Percentiles rank a stretch among this genome's conserved stretches.
phyloP scores from a whole-genome alignment of 2,329 filamentous ascomycete species.

The Microdochium trichocladiopsis region DNA sequence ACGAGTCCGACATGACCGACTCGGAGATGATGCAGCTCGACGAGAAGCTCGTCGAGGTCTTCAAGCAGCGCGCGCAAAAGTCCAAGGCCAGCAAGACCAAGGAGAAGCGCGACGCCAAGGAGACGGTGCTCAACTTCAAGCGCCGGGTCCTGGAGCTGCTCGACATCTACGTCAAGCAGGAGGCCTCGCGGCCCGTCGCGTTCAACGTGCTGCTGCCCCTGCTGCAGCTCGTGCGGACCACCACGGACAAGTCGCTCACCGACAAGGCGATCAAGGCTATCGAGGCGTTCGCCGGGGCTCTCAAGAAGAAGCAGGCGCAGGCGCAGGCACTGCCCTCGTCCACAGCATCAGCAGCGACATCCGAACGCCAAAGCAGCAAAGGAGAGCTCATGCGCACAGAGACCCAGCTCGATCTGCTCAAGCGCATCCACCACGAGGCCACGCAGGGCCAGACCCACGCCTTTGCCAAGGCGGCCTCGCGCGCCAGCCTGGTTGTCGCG shows the following conservation, averaged over 20 bases:
- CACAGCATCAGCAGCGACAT: constrained; percentile 25
- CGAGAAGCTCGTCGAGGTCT: constrained; percentile 74
- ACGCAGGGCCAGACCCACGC: constrained; percentile 56
- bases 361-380: not conserved
- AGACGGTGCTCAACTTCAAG: constrained; percentile 91
- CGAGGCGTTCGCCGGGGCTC: constrained; percentile 60
- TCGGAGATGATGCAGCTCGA: constrained; percentile 92
- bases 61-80: constrained; percentile 66
- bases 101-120: constrained; percentile 79
- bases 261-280: constrained; percentile 69
- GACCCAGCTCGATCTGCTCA: constrained; percentile 49
- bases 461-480: constrained; percentile 70
- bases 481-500: constrained; percentile 60
- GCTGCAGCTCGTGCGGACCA: constrained; percentile 69
- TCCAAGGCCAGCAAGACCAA: constrained; percentile 59
- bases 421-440: constrained; percentile 62
- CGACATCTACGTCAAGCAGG: constrained; percentile 75
- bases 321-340: constrained; percentile 31
- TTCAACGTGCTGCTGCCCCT: constrained; percentile 70
- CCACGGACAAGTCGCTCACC: constrained; percentile 66
- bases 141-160: constrained; percentile 85
- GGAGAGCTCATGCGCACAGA: too few relatives aligned
- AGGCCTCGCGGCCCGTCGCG: constrained; percentile 60
- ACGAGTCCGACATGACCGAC: constrained; percentile 83
- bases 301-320: constrained; percentile 45